Evolutionary conservation across 495 filamentous ascomycete species (phyloP).

Genomic region (Neurospora africana): DNA sequence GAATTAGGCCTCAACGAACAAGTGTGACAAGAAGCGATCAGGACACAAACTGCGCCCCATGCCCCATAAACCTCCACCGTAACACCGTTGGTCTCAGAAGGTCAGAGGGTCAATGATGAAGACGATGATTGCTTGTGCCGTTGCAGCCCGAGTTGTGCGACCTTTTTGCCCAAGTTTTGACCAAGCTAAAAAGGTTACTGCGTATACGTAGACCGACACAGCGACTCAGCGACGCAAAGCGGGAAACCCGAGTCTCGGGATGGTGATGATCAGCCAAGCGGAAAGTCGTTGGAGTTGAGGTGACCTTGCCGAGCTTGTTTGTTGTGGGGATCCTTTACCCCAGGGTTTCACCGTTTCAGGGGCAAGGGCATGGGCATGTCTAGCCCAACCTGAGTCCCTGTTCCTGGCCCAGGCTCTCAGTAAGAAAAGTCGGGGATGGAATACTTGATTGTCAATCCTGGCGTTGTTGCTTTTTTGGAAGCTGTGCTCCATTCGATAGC

Average conservation of each 20-base stretch:
- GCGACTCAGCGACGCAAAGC: not conserved
- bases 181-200: not conserved
- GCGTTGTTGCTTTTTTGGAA: not conserved
- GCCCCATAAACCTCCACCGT: not conserved
- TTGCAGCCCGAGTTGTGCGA: not conserved
- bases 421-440: not conserved
- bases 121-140: not conserved
- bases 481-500: not conserved
- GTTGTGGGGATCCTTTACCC: not conserved
- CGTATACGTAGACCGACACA: not conserved
- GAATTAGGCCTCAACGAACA: not conserved
- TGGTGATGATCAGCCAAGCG: not conserved
- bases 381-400: not conserved
- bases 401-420: not conserved
- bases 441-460: not conserved
- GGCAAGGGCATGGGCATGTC: not conserved
- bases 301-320: not conserved
- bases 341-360: not conserved
- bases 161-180: not conserved
- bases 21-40: not conserved
- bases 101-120: not conserved
- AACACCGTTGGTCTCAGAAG: not conserved
- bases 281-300: not conserved
- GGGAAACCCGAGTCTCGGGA: not conserved
- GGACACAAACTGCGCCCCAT: not conserved